Percentiles rank a stretch among this genome's conserved stretches.
Evolutionary conservation across 2,329 filamentous ascomycete genomes (phyloP).

Genomic region (Macroventuria anomochaeta): DNA sequence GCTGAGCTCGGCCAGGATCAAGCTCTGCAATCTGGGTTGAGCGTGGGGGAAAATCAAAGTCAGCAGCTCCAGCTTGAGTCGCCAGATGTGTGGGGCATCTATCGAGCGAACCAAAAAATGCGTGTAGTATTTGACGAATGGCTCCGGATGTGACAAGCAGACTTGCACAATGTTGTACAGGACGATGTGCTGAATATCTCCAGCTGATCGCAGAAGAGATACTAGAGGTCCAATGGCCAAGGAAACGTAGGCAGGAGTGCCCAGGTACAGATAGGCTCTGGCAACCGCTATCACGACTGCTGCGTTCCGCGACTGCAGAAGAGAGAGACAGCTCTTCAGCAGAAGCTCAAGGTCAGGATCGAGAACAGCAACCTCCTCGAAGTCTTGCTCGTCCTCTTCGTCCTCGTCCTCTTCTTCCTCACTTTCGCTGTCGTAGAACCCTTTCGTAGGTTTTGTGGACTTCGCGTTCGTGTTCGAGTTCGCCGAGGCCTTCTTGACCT

Average conservation of each 20-base stretch:
- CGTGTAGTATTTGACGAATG: slow-evolving; percentile 86
- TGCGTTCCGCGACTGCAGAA: slow-evolving; percentile 90
- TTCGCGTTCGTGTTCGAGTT: slow-evolving; percentile 39
- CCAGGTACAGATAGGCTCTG: slow-evolving; percentile 83
- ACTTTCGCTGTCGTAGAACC: slow-evolving; percentile 73
- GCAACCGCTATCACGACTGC: slow-evolving; percentile 89
- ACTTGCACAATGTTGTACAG: slow-evolving; percentile 97
- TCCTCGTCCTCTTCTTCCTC: slow-evolving; percentile 54
- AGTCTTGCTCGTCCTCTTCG: slow-evolving; percentile 54
- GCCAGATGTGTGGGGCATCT: slow-evolving; percentile 83
- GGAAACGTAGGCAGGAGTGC: slow-evolving; percentile 76
- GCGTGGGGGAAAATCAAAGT: slow-evolving; percentile 90
- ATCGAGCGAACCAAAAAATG: slow-evolving; percentile 87
- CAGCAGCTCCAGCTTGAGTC: slow-evolving; percentile 87
- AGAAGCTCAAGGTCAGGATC: slow-evolving; percentile 85
- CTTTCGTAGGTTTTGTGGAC: slow-evolving; percentile 59
- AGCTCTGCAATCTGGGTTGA: slow-evolving; percentile 75
- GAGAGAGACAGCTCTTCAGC: slow-evolving; percentile 77
- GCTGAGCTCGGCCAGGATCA: slow-evolving; percentile 90
- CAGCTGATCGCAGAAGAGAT: slow-evolving; percentile 80
- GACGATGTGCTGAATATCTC: slow-evolving; percentile 87
- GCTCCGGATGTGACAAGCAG: slow-evolving; percentile 73
- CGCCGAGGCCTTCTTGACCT: slow-evolving; percentile 61
- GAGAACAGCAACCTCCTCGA: slow-evolving; percentile 65
- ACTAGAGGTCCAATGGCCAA: slow-evolving; percentile 82